Percentiles rank a stretch among this genome's conserved stretches.
Evolutionary conservation across 2,329 filamentous ascomycete species (phyloP).

Genomic region (Arthrinium phaeospermum): DNA sequence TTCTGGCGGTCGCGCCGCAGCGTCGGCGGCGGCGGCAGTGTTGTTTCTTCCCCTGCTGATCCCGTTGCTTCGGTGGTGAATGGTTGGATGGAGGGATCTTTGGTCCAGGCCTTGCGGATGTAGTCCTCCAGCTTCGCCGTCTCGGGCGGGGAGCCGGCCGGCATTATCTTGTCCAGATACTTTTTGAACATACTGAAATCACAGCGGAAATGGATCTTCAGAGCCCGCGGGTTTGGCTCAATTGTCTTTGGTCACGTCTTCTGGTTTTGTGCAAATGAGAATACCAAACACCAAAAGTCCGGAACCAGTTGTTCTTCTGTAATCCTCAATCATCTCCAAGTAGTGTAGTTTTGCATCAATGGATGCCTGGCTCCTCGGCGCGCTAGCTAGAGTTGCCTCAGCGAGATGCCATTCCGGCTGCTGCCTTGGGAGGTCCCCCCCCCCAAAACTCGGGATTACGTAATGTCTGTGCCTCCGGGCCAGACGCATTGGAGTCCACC

Average conservation of each 20-base stretch:
- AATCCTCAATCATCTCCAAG: background rate
- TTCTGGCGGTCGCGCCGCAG: conserved; percentile 24
- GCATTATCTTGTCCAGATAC: background rate
- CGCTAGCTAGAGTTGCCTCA: background rate
- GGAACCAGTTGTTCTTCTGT: background rate
- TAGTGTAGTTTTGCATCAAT: background rate
- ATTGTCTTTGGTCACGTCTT: no score
- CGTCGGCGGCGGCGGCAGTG: background rate
- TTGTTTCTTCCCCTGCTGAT: background rate
- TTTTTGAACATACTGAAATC: background rate
- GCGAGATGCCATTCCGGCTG: background rate
- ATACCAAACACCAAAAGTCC: background rate
- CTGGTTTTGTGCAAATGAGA: background rate
- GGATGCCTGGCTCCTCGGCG: background rate
- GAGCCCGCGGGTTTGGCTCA: no score
- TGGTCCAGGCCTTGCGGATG: conserved; percentile 1
- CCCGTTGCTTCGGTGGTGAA: background rate
- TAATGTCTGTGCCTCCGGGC: background rate
- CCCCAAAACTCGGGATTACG: background rate
- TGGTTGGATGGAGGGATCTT: background rate
- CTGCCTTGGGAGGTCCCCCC: background rate
- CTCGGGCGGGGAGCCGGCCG: background rate
- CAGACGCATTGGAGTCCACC: background rate
- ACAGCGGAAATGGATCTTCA: no score
- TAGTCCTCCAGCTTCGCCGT: background rate